A percentile compares a stretch with the other conserved stretches of the same genome.
Evolutionary conservation across 441 rosid genomes (phyloP).

Genomic region (Raphanus hybrid): DNA sequence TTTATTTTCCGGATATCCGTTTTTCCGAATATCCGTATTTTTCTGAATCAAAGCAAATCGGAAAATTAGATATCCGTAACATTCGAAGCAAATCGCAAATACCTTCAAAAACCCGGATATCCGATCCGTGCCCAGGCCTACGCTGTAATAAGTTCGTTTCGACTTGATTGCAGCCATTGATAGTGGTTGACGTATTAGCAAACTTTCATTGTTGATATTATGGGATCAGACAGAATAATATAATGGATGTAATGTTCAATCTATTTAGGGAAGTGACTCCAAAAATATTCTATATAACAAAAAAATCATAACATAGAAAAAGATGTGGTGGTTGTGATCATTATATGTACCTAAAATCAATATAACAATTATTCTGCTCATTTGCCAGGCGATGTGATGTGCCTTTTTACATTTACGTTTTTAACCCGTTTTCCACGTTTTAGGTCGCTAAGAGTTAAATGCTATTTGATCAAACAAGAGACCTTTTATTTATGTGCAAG

Average conservation of each 20-base stretch:
- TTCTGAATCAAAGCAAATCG: too few species aligned
- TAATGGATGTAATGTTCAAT: constrained; percentile 22
- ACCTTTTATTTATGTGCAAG: not conserved
- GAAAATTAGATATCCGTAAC: too few species aligned
- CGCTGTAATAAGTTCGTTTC: constrained; percentile 20
- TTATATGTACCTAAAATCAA: constrained; percentile 26
- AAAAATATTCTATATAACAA: not conserved
- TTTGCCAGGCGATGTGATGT: not conserved
- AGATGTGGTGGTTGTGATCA: constrained; percentile 22
- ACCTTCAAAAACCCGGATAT: too few species aligned
- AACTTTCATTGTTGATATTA: constrained; percentile 15
- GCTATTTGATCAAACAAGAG: too few species aligned
- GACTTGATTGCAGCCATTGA: constrained; percentile 29
- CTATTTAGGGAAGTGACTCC: constrained; percentile 23
- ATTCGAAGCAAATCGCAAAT: too few species aligned
- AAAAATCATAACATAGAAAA: constrained; percentile 13
- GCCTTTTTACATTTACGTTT: not conserved
- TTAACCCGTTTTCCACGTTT: constrained; percentile 5
- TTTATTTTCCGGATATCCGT: too few species aligned
- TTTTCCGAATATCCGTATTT: too few species aligned
- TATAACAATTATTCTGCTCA: constrained; percentile 24
- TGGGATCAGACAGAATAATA: constrained; percentile 10
- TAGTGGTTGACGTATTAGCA: constrained; percentile 15
- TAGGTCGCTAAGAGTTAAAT: not conserved
- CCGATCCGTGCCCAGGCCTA: too few species aligned